Conservation (phyloP, 2,329 filamentous ascomycete genomes). For the Diaporthe sp. region DNA sequence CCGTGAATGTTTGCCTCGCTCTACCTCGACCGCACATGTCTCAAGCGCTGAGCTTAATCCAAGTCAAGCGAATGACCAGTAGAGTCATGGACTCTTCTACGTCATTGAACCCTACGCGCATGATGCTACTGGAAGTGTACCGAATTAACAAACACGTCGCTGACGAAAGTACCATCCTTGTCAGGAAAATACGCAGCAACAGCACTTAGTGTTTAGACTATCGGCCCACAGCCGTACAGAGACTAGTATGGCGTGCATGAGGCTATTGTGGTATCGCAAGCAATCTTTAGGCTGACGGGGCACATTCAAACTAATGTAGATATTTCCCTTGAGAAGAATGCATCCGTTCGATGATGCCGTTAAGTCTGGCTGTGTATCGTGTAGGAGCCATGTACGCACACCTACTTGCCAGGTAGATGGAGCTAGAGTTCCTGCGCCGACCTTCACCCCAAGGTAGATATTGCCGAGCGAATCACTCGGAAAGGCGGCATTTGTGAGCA, state of each 20-base stretch:
- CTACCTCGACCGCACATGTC: not conserved
- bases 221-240: not conserved
- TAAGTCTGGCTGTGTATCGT: not conserved
- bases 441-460: not conserved
- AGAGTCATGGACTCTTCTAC: constrained; percentile 13
- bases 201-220: not conserved
- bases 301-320: not conserved
- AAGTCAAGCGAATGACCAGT: not conserved
- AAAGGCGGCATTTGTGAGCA: not conserved
- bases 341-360: no score
- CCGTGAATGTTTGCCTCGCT: not conserved
- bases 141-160: not conserved
- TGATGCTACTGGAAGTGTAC: not conserved
- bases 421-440: not conserved
- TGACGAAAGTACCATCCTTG: not conserved
- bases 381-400: no score
- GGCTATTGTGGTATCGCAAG: no score
- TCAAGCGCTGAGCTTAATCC: constrained; percentile 5
- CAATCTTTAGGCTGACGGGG: no score
- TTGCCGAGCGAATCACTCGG: not conserved
- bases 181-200: not conserved
- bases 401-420: no score
- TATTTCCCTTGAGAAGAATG: not conserved
- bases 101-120: constrained; percentile 11
- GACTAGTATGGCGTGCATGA: not conserved